phyloP scores from a whole-genome alignment of 2,329 filamentous ascomycete species.

The Pestalotiopsis sp. region DNA sequence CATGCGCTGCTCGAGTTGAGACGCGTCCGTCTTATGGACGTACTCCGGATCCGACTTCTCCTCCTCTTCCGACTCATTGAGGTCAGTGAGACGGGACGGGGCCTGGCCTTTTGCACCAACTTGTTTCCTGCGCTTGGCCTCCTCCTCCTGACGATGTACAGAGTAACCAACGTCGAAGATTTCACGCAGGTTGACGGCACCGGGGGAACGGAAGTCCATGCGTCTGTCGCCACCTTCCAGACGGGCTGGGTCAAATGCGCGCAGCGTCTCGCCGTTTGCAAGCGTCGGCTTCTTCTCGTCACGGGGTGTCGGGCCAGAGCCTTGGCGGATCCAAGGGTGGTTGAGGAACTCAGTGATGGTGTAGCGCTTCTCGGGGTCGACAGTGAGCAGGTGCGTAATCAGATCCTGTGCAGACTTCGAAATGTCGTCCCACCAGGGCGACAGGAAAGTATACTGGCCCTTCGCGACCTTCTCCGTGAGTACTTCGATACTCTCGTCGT shows the following conservation, averaged over 20 bases:
- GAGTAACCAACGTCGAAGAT: slow-evolving; percentile 99
- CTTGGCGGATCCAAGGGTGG: slow-evolving; percentile 85
- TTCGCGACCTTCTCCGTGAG: slow-evolving; percentile 96
- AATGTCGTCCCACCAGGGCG: slow-evolving; percentile 99
- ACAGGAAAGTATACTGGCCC: slow-evolving; percentile 96
- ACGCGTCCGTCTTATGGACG: slow-evolving; percentile 46
- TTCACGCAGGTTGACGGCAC: slow-evolving; percentile 91
- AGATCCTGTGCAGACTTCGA: slow-evolving; percentile 93
- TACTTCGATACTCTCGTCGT: slow-evolving; percentile 96
- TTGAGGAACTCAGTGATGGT: slow-evolving; percentile 89
- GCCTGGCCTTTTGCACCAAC: slow-evolving; percentile 70
- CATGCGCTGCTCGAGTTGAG: slow-evolving; percentile 83
- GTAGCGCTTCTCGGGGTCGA: slow-evolving; percentile 93
- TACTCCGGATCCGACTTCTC: slow-evolving; percentile 54
- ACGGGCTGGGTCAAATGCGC: slow-evolving; percentile 58
- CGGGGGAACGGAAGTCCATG: slow-evolving; percentile 92
- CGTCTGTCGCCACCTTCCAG: slow-evolving; percentile 64
- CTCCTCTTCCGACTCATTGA: slow-evolving; percentile 68
- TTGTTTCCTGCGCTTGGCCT: slow-evolving; percentile 88
- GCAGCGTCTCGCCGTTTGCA: slow-evolving; percentile 45
- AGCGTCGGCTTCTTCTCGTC: slow-evolving; percentile 56
- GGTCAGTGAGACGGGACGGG: slow-evolving; percentile 57
- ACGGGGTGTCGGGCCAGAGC: slow-evolving; percentile 57
- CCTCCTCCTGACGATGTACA: slow-evolving; percentile 94
- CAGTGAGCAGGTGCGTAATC: slow-evolving; percentile 88